These are phyloP conservation scores for Diophrys sp. DNA, from an alignment of 73 alveolate species.

Conservation along the genomic window DNA sequence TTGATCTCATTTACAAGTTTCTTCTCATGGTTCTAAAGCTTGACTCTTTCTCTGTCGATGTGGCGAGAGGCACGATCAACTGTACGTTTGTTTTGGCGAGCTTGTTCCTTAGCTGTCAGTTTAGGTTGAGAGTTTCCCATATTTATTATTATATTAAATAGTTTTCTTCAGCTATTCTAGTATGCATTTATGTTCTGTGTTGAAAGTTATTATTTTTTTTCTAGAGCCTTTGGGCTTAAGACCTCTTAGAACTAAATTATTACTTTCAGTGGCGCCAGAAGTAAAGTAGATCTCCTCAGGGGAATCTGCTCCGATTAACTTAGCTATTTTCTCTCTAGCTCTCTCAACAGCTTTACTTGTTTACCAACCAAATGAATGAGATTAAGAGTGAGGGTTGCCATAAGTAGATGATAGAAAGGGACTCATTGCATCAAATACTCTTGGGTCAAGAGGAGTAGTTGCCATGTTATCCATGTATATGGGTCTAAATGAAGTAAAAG, in stretches of 20 bases:
- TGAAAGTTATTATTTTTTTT: constrained; percentile 72
- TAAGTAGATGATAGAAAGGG: constrained; percentile 61
- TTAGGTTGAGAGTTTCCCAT: constrained; percentile 16
- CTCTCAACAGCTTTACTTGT: constrained; percentile 71
- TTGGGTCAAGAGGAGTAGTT: constrained; percentile 67
- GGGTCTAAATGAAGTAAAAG: too few relatives aligned
- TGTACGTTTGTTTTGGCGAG: constrained; percentile 6
- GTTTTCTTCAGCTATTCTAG: constrained; percentile 54
- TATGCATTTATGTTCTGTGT: constrained; percentile 95
- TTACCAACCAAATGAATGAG: constrained; percentile 78
- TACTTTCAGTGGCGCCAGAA: constrained; percentile 98
- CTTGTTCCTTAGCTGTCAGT: neutral
- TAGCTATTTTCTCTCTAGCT: constrained; percentile 82
- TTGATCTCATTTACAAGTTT: constrained; percentile 2
- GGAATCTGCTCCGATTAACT: constrained; percentile 59
- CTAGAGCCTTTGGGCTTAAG: constrained; percentile 32
- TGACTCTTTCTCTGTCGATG: constrained; percentile 61
- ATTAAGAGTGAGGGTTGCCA: constrained; percentile 82
- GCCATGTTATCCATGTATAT: constrained; percentile 60
- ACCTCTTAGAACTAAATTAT: constrained; percentile 91
- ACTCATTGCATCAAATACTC: constrained; percentile 82
- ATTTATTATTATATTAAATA: neutral
- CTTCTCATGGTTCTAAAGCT: neutral
- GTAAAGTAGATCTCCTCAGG: constrained; percentile 94
- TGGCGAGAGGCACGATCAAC: constrained; percentile 66